Conservation (phyloP, 2,329 filamentous ascomycete genomes). For the Ascocoryne sarcoides region DNA sequence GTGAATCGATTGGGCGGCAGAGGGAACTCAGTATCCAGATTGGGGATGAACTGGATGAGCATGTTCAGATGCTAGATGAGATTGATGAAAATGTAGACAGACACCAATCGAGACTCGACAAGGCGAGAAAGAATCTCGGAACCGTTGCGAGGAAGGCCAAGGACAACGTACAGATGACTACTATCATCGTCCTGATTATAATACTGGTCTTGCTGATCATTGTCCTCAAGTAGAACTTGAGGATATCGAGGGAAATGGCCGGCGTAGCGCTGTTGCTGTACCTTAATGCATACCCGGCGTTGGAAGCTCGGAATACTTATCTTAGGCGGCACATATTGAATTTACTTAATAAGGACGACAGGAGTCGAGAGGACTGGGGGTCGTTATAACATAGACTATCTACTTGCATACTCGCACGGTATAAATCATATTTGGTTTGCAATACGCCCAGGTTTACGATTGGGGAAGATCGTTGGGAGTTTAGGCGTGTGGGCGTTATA, state of each 20-base stretch:
- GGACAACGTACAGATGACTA: conserved; percentile 76
- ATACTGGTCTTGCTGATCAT: conserved; percentile 60
- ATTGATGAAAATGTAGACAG: conserved; percentile 76
- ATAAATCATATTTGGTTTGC: too few species aligned
- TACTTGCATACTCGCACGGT: too few species aligned
- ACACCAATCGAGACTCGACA: conserved; percentile 66
- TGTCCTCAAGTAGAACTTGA: conserved; percentile 48
- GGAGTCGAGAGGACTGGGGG: too few species aligned
- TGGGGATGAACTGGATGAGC: conserved; percentile 87
- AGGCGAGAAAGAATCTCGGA: conserved; percentile 64
- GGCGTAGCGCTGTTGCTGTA: too few species aligned
- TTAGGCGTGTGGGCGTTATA: too few species aligned
- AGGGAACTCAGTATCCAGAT: conserved; percentile 92
- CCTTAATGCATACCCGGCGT: conserved; percentile 11
- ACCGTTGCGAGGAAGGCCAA: conserved; percentile 64
- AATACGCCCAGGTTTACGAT: too few species aligned
- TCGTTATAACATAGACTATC: too few species aligned
- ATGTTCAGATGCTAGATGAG: conserved; percentile 83
- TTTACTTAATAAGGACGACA: too few species aligned
- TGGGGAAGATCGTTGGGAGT: too few species aligned
- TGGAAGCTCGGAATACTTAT: conserved; percentile 4
- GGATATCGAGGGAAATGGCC: too few species aligned
- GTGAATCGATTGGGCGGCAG: conserved; percentile 80
- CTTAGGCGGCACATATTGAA: too few species aligned
- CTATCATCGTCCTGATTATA: conserved; percentile 61